A percentile compares a stretch with the other conserved stretches of the same genome.
These are phyloP conservation scores for Prunus padus DNA, from an alignment of 306 rosid species.

Conservation along the genomic window DNA sequence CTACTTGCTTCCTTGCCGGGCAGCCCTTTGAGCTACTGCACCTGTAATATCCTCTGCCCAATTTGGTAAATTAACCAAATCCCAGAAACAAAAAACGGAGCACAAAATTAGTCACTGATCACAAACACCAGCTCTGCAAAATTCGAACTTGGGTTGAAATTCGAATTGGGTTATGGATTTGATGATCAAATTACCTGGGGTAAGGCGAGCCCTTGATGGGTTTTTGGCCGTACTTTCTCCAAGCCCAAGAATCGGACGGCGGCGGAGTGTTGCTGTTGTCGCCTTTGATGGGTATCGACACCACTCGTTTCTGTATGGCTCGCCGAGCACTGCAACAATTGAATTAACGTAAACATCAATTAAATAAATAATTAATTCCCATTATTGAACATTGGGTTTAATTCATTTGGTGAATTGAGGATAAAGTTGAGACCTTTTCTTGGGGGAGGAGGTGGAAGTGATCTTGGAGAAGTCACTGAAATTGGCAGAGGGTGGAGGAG, in stretches of 20 bases:
- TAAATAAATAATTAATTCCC: not conserved
- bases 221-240: constrained; percentile 97
- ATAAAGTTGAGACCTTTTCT: constrained; percentile 49
- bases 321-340: constrained; percentile 32
- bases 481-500: constrained; percentile 34
- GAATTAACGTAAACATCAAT: not conserved
- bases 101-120: not conserved
- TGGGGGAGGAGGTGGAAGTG: constrained; percentile 44
- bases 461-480: constrained; percentile 38
- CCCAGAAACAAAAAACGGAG: not conserved
- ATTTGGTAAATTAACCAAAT: not conserved
- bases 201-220: constrained; percentile 99
- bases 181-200: constrained; percentile 54
- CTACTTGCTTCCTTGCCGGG: constrained; percentile 96
- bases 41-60: constrained; percentile 78
- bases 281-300: constrained; percentile 71
- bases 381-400: not conserved
- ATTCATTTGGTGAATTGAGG: not conserved
- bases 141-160: not conserved
- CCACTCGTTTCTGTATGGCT: constrained; percentile 66
- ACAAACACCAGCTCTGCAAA: no score
- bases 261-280: constrained; percentile 58
- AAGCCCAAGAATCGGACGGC: constrained; percentile 93
- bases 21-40: constrained; percentile 95
- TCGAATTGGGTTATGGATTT: not conserved